Evolutionary conservation across 129 eudicot species (phyloP).

Genomic region (Tanacetum coccineum): DNA sequence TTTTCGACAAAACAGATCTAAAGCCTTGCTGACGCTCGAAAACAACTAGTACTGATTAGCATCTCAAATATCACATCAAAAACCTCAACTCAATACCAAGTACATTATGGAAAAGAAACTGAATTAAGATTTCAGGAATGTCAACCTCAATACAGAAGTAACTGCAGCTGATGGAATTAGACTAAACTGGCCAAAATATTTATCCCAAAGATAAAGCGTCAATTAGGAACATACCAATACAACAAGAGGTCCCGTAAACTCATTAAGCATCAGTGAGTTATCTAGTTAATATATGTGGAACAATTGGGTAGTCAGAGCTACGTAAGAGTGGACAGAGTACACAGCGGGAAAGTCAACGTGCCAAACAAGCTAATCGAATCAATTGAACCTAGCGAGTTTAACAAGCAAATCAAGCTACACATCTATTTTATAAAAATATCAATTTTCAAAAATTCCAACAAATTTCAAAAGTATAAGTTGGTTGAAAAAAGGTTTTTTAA

Average conservation of each 20-base stretch:
- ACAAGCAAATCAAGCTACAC: too few relatives aligned
- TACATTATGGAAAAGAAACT: background rate
- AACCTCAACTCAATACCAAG: too few relatives aligned
- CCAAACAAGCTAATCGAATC: too few relatives aligned
- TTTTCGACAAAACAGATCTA: conserved; percentile 16
- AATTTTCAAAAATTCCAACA: too few relatives aligned
- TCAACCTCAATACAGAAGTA: background rate
- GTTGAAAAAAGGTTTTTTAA: too few relatives aligned
- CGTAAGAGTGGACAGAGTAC: too few relatives aligned
- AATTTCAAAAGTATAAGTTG: too few relatives aligned
- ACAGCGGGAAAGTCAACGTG: too few relatives aligned
- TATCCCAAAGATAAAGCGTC: conserved; percentile 13
- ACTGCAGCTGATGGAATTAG: conserved; percentile 12
- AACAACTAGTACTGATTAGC: background rate
- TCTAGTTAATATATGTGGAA: too few relatives aligned
- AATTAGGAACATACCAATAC: conserved; percentile 2
- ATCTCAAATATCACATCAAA: conserved; percentile 16
- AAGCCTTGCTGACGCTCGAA: background rate
- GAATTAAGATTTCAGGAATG: background rate
- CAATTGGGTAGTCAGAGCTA: too few relatives aligned
- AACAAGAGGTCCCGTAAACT: conserved; percentile 27
- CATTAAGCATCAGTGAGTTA: background rate
- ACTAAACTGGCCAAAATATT: conserved; percentile 4
- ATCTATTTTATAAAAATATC: too few relatives aligned
- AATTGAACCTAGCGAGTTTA: too few relatives aligned